Percentiles rank a stretch among this genome's conserved stretches.
phyloP scores from a whole-genome alignment of 352 stramenopile genomes.

The Pythium dissimile region DNA sequence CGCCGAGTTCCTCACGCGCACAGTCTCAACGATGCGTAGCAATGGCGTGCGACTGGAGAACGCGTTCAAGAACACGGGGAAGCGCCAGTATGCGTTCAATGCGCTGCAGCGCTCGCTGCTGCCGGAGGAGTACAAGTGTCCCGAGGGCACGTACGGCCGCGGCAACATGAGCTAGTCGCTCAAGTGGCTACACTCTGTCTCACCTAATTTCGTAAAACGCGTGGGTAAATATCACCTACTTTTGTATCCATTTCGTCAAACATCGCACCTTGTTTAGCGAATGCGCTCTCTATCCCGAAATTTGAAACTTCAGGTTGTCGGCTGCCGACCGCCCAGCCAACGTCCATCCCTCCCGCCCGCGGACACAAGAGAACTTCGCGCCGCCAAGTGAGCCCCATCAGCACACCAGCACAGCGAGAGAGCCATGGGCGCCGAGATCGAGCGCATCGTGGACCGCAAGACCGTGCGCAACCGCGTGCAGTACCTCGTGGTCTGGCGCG shows the following conservation, averaged over 20 bases:
- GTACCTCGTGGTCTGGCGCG: constrained; percentile 80
- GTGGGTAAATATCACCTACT: constrained; percentile 1
- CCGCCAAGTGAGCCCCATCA: neutral
- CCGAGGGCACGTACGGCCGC: constrained; percentile 77
- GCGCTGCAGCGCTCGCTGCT: constrained; percentile 76
- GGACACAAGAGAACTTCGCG: neutral
- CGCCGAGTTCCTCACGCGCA: constrained; percentile 42
- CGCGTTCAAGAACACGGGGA: constrained; percentile 79
- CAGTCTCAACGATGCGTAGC: constrained; percentile 80
- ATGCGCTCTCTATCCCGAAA: constrained; percentile 3
- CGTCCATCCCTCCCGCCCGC: constrained; percentile 3
- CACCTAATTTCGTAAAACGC: neutral
- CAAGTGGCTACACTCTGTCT: no score
- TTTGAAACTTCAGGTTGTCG: constrained; percentile 21
- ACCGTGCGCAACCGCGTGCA: constrained; percentile 76
- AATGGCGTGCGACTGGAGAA: constrained; percentile 86
- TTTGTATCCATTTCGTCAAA: neutral
- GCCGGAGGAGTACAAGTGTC: constrained; percentile 84
- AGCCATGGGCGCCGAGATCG: constrained; percentile 60
- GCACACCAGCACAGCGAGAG: constrained; percentile 1
- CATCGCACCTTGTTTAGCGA: constrained; percentile 8
- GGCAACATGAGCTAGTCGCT: constrained; percentile 59
- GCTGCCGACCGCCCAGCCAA: neutral
- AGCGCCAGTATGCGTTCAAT: constrained; percentile 84
- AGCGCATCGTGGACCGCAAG: constrained; percentile 81